phyloP scores from a whole-genome alignment of 2,329 filamentous ascomycete genomes.

The Hymenoscyphus fructigenus region DNA sequence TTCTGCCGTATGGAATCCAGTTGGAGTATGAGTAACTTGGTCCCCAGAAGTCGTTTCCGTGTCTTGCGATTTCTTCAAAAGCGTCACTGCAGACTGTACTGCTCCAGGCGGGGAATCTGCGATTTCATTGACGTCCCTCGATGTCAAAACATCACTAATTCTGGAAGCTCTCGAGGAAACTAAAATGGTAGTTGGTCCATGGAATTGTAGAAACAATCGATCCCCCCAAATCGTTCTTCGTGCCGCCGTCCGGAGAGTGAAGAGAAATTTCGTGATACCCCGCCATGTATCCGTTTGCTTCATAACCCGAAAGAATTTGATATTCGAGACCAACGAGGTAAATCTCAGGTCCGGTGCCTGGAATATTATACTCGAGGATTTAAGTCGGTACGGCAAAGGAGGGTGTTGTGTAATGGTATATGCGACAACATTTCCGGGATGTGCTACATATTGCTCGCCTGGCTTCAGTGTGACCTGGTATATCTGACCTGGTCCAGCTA shows the following conservation, averaged over 20 bases:
- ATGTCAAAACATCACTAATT: constrained; percentile 74
- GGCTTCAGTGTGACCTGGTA: constrained; percentile 79
- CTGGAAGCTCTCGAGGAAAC: constrained; percentile 84
- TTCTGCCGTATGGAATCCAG: constrained; percentile 55
- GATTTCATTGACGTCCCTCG: constrained; percentile 83
- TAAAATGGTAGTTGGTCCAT: constrained; percentile 80
- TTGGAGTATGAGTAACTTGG: constrained; percentile 39
- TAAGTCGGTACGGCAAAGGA: constrained; percentile 84
- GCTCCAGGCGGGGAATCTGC: constrained; percentile 76
- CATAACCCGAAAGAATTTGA: constrained; percentile 72
- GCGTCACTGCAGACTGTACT: constrained; percentile 58
- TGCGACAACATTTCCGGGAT: constrained; percentile 88
- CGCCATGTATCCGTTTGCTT: constrained; percentile 73
- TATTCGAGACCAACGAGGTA: constrained; percentile 62
- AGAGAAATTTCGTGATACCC: constrained; percentile 60
- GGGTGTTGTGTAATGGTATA: constrained; percentile 75
- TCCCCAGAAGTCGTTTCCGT: constrained; percentile 26
- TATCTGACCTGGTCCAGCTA: constrained; percentile 84
- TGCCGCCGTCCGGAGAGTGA: constrained; percentile 71
- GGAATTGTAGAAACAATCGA: constrained; percentile 85
- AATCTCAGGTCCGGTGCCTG: constrained; percentile 72
- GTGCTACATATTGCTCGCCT: constrained; percentile 87
- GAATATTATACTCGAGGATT: constrained; percentile 69
- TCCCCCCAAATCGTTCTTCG: constrained; percentile 91
- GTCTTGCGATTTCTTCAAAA: constrained; percentile 42